These are phyloP conservation scores for Hanseniaspora singularis DNA, from an alignment of 805 yeast genomes.

Conservation along the genomic window DNA sequence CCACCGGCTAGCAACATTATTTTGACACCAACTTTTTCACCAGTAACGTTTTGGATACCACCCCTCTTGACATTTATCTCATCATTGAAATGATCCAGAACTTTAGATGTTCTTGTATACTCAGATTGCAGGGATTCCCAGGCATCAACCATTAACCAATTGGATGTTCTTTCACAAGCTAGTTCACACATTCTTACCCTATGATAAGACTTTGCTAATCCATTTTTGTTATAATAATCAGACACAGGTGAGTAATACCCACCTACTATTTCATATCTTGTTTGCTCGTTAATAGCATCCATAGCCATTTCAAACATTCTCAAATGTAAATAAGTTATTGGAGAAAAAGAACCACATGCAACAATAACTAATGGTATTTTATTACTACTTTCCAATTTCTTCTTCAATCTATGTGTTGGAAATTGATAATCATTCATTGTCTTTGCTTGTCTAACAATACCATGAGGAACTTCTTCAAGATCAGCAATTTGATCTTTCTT, in stretches of 20 bases:
- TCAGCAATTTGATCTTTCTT: conserved; percentile 64
- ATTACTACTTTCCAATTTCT: conserved; percentile 53
- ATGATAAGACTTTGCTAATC: conserved; percentile 77
- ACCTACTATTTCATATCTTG: conserved; percentile 88
- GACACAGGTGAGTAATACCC: conserved; percentile 93
- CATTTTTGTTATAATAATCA: conserved; percentile 86
- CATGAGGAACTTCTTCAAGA: conserved; percentile 93
- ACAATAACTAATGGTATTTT: conserved; percentile 87
- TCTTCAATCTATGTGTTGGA: conserved; percentile 77
- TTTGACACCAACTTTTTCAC: conserved; percentile 68
- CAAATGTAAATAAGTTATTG: conserved; percentile 85
- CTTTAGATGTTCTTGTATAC: conserved; percentile 89
- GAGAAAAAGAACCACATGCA: conserved; percentile 95
- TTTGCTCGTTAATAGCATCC: conserved; percentile 81
- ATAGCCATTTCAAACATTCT: conserved; percentile 99
- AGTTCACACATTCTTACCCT: conserved; percentile 96
- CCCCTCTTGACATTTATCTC: conserved; percentile 85
- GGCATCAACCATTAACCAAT: conserved; percentile 98
- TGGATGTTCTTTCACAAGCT: conserved; percentile 91
- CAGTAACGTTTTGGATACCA: conserved; percentile 55
- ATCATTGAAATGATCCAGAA: conserved; percentile 89
- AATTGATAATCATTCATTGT: conserved; percentile 56
- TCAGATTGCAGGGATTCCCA: conserved; percentile 92
- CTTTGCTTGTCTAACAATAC: conserved; percentile 78
- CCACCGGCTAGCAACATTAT: conserved; percentile 97